phyloP scores from a whole-genome alignment of 257 asterid genomes.

The Verbena officinalis region DNA sequence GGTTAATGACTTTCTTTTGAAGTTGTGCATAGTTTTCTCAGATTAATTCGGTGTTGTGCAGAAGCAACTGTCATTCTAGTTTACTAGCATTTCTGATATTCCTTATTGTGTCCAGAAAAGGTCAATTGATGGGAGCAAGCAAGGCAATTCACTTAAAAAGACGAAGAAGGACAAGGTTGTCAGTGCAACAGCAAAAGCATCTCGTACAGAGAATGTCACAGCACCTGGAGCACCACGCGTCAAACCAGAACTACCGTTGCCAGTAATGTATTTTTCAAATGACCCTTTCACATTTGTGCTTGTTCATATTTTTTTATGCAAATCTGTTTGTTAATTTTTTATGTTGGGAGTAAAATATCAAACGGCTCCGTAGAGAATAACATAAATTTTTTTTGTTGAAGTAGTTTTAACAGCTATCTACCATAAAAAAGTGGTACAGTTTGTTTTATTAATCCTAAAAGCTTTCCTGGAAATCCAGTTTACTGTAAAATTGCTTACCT shows the following conservation, averaged over 20 bases:
- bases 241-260: slow-evolving; percentile 84
- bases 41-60: slow-evolving; percentile 5
- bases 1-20: slow-evolving; percentile 42
- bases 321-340: too few species aligned
- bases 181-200: slow-evolving; percentile 69
- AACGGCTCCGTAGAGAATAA: too few species aligned
- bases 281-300: slow-evolving; percentile 22
- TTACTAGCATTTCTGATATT: slow-evolving; percentile 23
- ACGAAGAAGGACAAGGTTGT: slow-evolving; percentile 80
- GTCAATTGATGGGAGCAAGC: slow-evolving; percentile 76
- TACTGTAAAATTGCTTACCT: slow-evolving; percentile 1
- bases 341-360: too few species aligned
- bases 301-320: slow-evolving; percentile 5
- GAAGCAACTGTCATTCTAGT: slow-evolving; percentile 21
- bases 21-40: slow-evolving; percentile 20
- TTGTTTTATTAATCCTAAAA: too few species aligned
- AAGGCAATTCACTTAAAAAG: slow-evolving; percentile 71
- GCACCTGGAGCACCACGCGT: slow-evolving; percentile 83
- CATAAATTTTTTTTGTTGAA: too few species aligned
- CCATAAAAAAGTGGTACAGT: too few species aligned
- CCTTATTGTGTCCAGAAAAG: slow-evolving; percentile 57
- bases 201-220: slow-evolving; percentile 66
- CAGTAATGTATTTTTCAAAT: slow-evolving; percentile 60
- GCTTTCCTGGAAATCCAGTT: not conserved
- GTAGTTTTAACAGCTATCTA: too few species aligned